phyloP scores from a whole-genome alignment of 139 green algal species.

The Pseudopediastrum boryanum region DNA sequence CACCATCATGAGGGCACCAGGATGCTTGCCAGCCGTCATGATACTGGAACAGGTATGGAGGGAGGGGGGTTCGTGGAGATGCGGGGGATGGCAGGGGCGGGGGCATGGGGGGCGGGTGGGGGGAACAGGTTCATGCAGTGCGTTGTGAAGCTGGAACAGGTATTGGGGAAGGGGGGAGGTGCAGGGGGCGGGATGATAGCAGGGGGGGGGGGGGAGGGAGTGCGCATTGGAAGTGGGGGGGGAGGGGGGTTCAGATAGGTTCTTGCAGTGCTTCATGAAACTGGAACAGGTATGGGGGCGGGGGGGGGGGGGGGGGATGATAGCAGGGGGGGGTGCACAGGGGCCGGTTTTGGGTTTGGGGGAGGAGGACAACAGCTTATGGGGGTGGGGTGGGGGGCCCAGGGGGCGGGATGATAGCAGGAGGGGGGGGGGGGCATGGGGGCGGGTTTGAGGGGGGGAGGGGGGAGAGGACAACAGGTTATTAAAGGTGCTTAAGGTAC shows the following conservation, averaged over 20 bases:
- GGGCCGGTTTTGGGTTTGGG: too few species aligned
- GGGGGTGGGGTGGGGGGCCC: neutral
- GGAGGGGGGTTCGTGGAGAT: neutral
- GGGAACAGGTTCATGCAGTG: neutral
- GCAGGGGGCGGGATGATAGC: too few species aligned
- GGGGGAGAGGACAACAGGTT: too few species aligned
- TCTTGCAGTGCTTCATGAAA: neutral
- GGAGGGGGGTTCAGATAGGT: neutral
- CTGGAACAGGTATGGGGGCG: neutral
- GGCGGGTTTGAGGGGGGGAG: too few species aligned
- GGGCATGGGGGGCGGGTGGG: neutral
- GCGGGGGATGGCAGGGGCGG: neutral
- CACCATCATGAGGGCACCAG: conserved; percentile 49
- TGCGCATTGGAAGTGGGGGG: neutral
- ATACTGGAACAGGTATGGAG: conserved; percentile 43
- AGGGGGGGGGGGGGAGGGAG: neutral
- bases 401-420: neutral
- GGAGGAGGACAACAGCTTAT: neutral
- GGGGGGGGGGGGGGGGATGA: too few species aligned
- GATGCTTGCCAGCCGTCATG: conserved; percentile 44
- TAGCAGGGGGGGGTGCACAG: neutral
- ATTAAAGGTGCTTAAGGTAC: too few species aligned
- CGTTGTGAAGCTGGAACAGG: neutral
- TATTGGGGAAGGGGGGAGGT: neutral
- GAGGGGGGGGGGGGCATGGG: too few species aligned